Evolutionary conservation across 768 basidiomycete species (phyloP), one percentile per base, ranked within the genome.

Genomic region (Boletus insuetus): DNA sequence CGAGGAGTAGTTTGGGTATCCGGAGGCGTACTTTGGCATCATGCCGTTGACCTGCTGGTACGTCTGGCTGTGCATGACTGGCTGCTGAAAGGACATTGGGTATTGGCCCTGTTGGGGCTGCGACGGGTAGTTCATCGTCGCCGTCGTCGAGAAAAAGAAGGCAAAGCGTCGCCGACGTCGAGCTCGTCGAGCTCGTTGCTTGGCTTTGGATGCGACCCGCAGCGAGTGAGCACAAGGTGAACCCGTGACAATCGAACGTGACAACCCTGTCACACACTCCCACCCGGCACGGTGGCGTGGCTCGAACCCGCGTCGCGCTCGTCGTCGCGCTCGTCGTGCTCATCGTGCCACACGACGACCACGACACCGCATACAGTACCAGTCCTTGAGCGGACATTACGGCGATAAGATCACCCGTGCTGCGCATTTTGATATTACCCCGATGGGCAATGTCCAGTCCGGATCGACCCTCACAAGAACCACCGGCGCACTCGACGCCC

Each of bases 401-500:
- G 45, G 45, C 19, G 45, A 31, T 46, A 45, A 31, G 44, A 45
- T 45, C 29, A 45, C 29, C 17, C n/a, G 29, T 14, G 29, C 44
- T 45, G 29, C 29, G 24, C 24, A 5, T 24, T 24, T 24, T 24
- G 5, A 24, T 24, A 24, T 24, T 47, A 31, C 35, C 46, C 17
- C 13, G 11, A 92, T 94, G 91, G 91, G 91, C 20, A 92, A 93
- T 67, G 79, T 78, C 31, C 85, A 90, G 58, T 79, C 84, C 6
- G 51, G 50, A 8, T 32, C 42, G 14, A 46, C 44, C 16, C 74
- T 90, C 59, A 85, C 86, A 51, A 82, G 89, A 55, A 84, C 86
- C 1, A 83, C 81, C 7, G 89, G 87, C 29, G 91, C 93, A 14
- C 77, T 96, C 56, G 94, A 97, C 72, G 93, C 91, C 3, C 95